Evolutionary conservation across 2,329 filamentous ascomycete species (phyloP).

Genomic region (Cordyceps tenuipes): DNA sequence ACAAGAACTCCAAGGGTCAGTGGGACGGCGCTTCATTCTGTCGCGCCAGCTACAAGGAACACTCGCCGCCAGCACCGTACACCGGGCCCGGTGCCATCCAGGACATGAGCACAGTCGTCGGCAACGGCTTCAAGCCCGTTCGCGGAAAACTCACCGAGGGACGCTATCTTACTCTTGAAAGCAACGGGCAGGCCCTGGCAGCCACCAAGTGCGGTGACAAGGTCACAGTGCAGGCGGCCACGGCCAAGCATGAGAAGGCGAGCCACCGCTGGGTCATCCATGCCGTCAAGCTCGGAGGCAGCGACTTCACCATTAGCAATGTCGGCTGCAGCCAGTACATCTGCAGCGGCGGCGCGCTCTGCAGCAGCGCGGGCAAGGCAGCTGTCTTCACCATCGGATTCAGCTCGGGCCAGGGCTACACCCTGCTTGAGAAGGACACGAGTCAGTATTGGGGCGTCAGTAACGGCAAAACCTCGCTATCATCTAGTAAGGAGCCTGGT

Average conservation of each 20-base stretch:
- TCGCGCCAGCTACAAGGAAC: slow-evolving; percentile 27
- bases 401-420: slow-evolving; percentile 15
- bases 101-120: slow-evolving; percentile 33
- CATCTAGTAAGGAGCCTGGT: background rate
- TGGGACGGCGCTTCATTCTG: slow-evolving; percentile 39
- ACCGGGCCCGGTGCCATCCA: slow-evolving; percentile 25
- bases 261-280: slow-evolving; percentile 44
- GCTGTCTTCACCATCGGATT: slow-evolving; percentile 16
- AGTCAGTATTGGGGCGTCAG: slow-evolving; percentile 2
- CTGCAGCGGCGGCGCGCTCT: slow-evolving; percentile 12
- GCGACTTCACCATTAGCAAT: slow-evolving; percentile 21
- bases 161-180: slow-evolving; percentile 44
- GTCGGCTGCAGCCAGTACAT: slow-evolving; percentile 18
- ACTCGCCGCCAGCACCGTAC: slow-evolving; percentile 41
- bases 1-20: slow-evolving; percentile 30
- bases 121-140: slow-evolving; percentile 45
- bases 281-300: slow-evolving; percentile 22
- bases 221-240: slow-evolving; percentile 20
- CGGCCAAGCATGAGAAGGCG: slow-evolving; percentile 28
- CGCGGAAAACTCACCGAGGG: slow-evolving; percentile 46
- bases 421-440: slow-evolving; percentile 12
- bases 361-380: slow-evolving; percentile 12
- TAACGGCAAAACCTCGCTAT: background rate
- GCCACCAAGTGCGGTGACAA: slow-evolving; percentile 19
- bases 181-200: slow-evolving; percentile 33